Percentiles rank a stretch among this genome's conserved stretches.
Conservation (phyloP, 2,329 filamentous ascomycete genomes). For the Talaromyces sp. region DNA sequence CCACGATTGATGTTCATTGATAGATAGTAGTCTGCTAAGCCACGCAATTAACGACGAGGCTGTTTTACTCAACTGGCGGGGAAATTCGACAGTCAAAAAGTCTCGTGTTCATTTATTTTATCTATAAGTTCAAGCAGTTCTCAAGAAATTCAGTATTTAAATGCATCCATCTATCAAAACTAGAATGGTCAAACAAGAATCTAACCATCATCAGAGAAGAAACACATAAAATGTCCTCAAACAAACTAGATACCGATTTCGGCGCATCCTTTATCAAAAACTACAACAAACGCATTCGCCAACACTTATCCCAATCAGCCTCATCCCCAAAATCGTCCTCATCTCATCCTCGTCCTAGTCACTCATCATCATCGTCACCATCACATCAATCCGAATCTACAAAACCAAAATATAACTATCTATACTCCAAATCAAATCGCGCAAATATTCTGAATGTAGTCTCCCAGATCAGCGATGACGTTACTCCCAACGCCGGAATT, state of each 20-base stretch:
- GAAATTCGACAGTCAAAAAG: too few species aligned
- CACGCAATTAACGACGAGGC: neutral
- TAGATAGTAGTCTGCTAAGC: neutral
- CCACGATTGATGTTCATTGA: neutral
- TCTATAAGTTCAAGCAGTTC: neutral
- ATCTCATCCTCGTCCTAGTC: neutral
- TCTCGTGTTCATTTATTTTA: neutral
- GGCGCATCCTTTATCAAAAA: neutral
- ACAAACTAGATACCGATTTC: neutral
- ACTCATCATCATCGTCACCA: neutral
- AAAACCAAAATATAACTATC: neutral
- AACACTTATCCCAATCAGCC: neutral
- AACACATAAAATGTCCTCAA: neutral
- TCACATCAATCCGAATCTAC: neutral
- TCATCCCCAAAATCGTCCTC: neutral
- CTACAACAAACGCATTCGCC: slow-evolving; percentile 6
- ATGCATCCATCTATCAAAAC: neutral
- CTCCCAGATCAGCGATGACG: neutral
- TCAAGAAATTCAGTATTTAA: neutral
- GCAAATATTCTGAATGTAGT: slow-evolving; percentile 6
- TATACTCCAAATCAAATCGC: slow-evolving; percentile 3
- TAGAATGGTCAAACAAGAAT: neutral
- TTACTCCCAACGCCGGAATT: neutral
- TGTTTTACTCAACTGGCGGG: too few species aligned
- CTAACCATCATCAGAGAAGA: neutral